Evolutionary conservation across 305 asterid species (phyloP), one percentile per base, ranked within the genome.

Genomic region (Fraxinus dipetala): DNA sequence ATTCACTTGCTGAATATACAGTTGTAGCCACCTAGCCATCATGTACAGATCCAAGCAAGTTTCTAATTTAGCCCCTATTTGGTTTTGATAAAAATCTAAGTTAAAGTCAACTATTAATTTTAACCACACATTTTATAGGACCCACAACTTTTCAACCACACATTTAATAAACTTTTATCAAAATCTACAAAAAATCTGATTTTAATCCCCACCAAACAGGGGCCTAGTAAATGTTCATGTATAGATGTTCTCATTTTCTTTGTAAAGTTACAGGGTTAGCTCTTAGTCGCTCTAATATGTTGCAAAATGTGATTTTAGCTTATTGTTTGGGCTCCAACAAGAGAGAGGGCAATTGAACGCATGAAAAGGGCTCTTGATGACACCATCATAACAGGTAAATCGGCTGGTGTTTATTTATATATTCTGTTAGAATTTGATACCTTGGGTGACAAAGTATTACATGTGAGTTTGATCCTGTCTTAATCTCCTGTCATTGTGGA

Each of bases 321-420:
- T 82, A 94, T 95, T 75, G 99, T 95, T 48, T 95, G 99, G 99
- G 99, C 93, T 82, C 99, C 98, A 79, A 95, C 99, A 18, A 92
- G 99, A 76, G 98, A 92, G 79, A 90, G 91, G 85, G 99, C 99
- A 78, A 94, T 95, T 65, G 92, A 88, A 74, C 97, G 99, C 87
- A 95, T 95, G 99, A 95, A 95, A 88, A 90, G 99, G 87, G 99
- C 99, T 79, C 99, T 95, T 38, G 18, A 90, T 76, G 99, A 95
- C 89, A 95, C 99, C 85, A 87, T 92, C 31, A 94, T 95, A 69
- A 92, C 91, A 85, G 99, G 99, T 93, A 85, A 86, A 78, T 20
- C 26, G 69, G 30, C 70, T 6, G 11, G n/a, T 30, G 20, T 16
- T 67, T 48, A 59, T 38, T 81, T 43, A 48, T 16, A 24, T 76